These are phyloP conservation scores for Pythium aquatile DNA, from an alignment of 352 stramenopile genomes.

Conservation along the genomic window DNA sequence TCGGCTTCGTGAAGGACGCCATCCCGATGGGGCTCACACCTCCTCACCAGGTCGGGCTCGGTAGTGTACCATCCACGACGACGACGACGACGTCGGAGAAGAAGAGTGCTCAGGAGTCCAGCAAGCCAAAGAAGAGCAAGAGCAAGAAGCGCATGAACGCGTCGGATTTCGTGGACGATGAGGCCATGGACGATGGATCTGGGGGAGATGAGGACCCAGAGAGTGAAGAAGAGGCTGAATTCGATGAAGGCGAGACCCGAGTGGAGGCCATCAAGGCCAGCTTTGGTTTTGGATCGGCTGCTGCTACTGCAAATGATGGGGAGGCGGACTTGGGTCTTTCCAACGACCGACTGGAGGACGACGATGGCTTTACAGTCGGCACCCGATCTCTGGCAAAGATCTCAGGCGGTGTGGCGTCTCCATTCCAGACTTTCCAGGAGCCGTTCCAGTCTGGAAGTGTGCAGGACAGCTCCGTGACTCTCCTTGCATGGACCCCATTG, in stretches of 20 bases:
- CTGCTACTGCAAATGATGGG: slow-evolving; percentile 24
- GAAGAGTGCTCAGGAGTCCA: neutral
- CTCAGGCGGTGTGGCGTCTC: slow-evolving; percentile 9
- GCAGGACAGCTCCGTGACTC: slow-evolving; percentile 38
- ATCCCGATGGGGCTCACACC: slow-evolving; percentile 55
- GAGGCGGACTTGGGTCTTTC: slow-evolving; percentile 28
- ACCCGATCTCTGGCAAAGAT: neutral
- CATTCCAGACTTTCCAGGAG: slow-evolving; percentile 41
- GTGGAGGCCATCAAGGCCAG: slow-evolving; percentile 83
- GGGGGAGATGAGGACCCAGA: slow-evolving; percentile 33
- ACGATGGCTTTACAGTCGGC: slow-evolving; percentile 20
- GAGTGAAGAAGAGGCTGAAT: slow-evolving; percentile 41
- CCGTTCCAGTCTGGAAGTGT: slow-evolving; percentile 71
- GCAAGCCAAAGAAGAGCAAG: slow-evolving; percentile 2
- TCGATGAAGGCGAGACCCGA: slow-evolving; percentile 64
- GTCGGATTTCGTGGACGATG: slow-evolving; percentile 49
- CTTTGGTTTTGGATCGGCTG: slow-evolving; percentile 62
- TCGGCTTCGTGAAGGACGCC: slow-evolving; percentile 67
- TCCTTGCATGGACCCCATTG: slow-evolving; percentile 71
- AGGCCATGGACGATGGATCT: slow-evolving; percentile 39
- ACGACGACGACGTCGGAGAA: neutral
- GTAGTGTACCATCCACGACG: neutral
- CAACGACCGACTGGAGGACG: slow-evolving; percentile 24
- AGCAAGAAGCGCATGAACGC: slow-evolving; percentile 31
- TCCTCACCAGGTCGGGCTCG: slow-evolving; percentile 36